A percentile compares a stretch with the other conserved stretches of the same genome.
These are phyloP conservation scores for Xylariaceae sp. DNA, from an alignment of 2,329 filamentous ascomycete genomes.

Conservation along the genomic window DNA sequence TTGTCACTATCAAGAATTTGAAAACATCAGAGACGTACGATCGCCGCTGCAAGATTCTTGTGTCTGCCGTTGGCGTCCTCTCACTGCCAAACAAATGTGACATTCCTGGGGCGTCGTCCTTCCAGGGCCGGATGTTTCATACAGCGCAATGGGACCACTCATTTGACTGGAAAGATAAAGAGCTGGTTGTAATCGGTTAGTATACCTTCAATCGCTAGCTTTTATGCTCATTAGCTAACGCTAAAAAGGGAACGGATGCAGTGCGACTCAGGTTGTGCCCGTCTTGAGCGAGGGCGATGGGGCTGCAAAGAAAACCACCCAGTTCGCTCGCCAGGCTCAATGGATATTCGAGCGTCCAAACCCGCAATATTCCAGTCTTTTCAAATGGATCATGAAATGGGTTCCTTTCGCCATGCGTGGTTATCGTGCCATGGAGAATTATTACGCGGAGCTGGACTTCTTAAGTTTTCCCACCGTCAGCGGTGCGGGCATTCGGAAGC, in stretches of 20 bases:
- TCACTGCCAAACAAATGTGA: slow-evolving; percentile 15
- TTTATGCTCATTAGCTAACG: neutral
- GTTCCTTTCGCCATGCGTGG: slow-evolving; percentile 19
- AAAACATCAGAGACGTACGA: slow-evolving; percentile 10
- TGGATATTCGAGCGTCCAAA: slow-evolving; percentile 24
- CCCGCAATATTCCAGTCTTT: slow-evolving; percentile 15
- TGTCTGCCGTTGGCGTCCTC: slow-evolving; percentile 19
- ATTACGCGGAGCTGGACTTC: slow-evolving; percentile 8
- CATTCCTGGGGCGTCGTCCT: slow-evolving; percentile 14
- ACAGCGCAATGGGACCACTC: slow-evolving; percentile 23
- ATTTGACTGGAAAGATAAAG: slow-evolving; percentile 22
- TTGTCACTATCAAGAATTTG: slow-evolving; percentile 20
- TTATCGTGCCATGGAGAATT: slow-evolving; percentile 4
- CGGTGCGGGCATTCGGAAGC: slow-evolving; percentile 14
- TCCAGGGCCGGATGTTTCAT: slow-evolving; percentile 20
- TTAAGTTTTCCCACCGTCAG: slow-evolving; percentile 4
- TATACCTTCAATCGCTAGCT: neutral
- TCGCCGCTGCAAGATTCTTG: slow-evolving; percentile 21
- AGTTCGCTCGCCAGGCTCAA: slow-evolving; percentile 24
- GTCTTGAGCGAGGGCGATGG: slow-evolving; percentile 11
- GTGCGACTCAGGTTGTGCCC: slow-evolving; percentile 21
- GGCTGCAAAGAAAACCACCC: slow-evolving; percentile 20
- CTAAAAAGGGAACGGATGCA: slow-evolving; percentile 23
- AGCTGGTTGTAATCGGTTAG: slow-evolving; percentile 23
- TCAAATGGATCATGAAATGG: slow-evolving; percentile 25